Evolutionary conservation across 2,329 filamentous ascomycete genomes (phyloP).

Genomic region (Penicillium frequentans): DNA sequence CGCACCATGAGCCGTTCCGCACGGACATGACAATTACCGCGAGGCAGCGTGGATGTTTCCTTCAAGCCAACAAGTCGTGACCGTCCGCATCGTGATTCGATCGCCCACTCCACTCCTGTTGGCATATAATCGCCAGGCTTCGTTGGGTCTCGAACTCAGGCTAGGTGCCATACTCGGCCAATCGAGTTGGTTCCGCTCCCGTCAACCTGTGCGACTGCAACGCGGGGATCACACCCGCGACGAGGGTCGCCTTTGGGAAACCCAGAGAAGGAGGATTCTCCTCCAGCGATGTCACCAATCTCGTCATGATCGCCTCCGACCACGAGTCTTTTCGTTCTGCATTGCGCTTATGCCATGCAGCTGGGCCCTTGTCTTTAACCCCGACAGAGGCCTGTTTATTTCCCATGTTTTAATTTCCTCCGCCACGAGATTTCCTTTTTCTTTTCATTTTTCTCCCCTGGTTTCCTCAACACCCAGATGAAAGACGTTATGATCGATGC

Average conservation of each 20-base stretch:
- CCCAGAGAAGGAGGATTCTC: not conserved
- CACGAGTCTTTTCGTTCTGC: conserved; percentile 10
- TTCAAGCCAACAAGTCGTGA: conserved; percentile 15
- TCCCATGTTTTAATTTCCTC: conserved; percentile 1
- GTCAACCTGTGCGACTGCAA: conserved; percentile 20
- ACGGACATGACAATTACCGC: conserved; percentile 32
- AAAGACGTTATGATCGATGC: conserved; percentile 45
- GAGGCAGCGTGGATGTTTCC: conserved; percentile 16
- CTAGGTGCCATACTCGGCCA: conserved; percentile 12
- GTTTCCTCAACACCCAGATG: conserved; percentile 31
- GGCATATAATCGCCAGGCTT: conserved; percentile 14
- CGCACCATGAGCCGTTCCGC: conserved; percentile 47
- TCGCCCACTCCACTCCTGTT: conserved; percentile 14
- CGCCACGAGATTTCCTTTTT: not conserved
- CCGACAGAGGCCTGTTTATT: not conserved
- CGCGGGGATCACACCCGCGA: conserved; percentile 21
- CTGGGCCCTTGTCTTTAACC: not conserved
- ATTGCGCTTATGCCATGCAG: not conserved
- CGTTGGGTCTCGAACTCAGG: conserved; percentile 10
- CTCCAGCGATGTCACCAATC: conserved; percentile 6
- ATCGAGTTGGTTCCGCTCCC: conserved; percentile 15
- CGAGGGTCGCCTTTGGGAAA: conserved; percentile 4
- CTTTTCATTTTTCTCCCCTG: conserved; percentile 6
- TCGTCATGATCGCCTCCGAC: conserved; percentile 18
- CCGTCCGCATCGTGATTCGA: conserved; percentile 19